phyloP scores from a whole-genome alignment of 2,329 filamentous ascomycete species.

The Phoma sp. region DNA sequence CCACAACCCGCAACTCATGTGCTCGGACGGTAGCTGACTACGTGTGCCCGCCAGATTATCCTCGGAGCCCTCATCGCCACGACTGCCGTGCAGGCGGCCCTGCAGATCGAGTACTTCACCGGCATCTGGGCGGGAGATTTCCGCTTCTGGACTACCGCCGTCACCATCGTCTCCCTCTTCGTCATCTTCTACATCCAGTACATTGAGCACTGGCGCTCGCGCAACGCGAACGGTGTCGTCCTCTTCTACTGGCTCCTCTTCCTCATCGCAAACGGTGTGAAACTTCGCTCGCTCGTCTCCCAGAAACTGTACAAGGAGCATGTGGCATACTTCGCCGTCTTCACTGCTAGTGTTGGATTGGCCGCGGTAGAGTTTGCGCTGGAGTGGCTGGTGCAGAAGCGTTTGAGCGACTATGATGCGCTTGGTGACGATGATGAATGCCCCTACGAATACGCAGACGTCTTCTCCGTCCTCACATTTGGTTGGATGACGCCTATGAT shows the following conservation, averaged over 20 bases:
- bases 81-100: conserved; percentile 73
- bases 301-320: conserved; percentile 73
- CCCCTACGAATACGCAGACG: conserved; percentile 86
- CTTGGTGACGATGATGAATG: conserved; percentile 74
- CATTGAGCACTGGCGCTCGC: conserved; percentile 81
- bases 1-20: not conserved
- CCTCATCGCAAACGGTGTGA: conserved; percentile 78
- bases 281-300: conserved; percentile 84
- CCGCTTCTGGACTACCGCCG: conserved; percentile 80
- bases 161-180: conserved; percentile 74
- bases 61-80: conserved; percentile 73
- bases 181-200: conserved; percentile 84
- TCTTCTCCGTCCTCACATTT: conserved; percentile 94
- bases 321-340: conserved; percentile 78
- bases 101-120: conserved; percentile 76
- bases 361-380: conserved; percentile 74
- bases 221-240: conserved; percentile 85
- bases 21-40: conserved; percentile 1
- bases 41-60: conserved; percentile 57
- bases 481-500: conserved; percentile 99
- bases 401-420: conserved; percentile 71
- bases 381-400: conserved; percentile 89
- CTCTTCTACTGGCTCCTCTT: conserved; percentile 93
- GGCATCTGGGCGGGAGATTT: conserved; percentile 81
- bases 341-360: conserved; percentile 75